phyloP scores from a whole-genome alignment of 805 yeast genomes.

The Metschnikowia cerradonensis region DNA sequence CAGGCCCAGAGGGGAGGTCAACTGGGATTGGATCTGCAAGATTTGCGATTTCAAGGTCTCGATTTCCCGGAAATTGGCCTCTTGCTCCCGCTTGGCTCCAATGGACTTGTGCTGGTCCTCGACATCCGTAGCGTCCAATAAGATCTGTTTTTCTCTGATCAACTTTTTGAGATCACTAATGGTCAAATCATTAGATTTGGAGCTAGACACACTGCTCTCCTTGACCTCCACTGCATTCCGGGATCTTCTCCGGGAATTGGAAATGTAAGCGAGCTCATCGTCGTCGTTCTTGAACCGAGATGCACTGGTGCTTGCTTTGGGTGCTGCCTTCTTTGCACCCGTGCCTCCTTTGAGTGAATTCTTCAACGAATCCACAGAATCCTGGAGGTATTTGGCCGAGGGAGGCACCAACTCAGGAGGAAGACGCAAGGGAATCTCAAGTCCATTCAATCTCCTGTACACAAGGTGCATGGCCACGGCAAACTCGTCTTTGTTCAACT shows the following conservation, averaged over 20 bases:
- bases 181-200: conserved; percentile 35
- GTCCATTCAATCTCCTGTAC: conserved; percentile 84
- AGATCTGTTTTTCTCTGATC: conserved; percentile 66
- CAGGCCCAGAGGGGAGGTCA: conserved; percentile 25
- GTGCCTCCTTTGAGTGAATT: conserved; percentile 47
- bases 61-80: conserved; percentile 51
- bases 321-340: conserved; percentile 16
- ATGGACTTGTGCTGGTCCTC: conserved; percentile 47
- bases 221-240: conserved; percentile 22
- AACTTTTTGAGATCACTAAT: conserved; percentile 57
- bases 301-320: conserved; percentile 24
- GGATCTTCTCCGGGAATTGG: conserved; percentile 60
- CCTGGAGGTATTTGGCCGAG: conserved; percentile 69
- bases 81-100: conserved; percentile 31
- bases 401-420: conserved; percentile 93
- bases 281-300: conserved; percentile 69
- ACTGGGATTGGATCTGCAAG: conserved; percentile 38
- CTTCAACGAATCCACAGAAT: conserved; percentile 67
- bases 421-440: conserved; percentile 71
- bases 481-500: conserved; percentile 83
- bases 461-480: conserved; percentile 97
- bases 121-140: conserved; percentile 68
- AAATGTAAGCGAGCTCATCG: conserved; percentile 59
- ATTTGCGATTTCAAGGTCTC: conserved; percentile 63
- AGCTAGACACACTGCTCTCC: conserved; percentile 19